These are phyloP conservation scores for Rehmannia glutinosa DNA, from an alignment of 257 asterid species.

Conservation along the genomic window DNA sequence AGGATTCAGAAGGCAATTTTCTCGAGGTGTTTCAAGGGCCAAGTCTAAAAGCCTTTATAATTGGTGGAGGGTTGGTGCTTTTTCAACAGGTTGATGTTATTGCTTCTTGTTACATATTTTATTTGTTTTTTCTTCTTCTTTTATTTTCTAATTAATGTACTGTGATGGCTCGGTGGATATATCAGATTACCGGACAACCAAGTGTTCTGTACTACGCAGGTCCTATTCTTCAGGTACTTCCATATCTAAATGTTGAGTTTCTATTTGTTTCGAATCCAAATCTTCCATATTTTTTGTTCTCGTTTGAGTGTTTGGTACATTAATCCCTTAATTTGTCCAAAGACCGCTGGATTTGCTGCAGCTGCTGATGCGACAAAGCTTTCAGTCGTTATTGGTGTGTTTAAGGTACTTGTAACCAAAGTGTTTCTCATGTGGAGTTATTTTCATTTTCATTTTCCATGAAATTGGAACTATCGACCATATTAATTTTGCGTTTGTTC, in stretches of 20 bases:
- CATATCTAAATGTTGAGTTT: background rate
- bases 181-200: conserved; percentile 96
- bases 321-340: conserved; percentile 17
- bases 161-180: conserved; percentile 14
- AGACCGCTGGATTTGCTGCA: conserved; percentile 96
- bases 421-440: background rate
- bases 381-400: conserved; percentile 79
- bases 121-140: background rate
- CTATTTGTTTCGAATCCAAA: background rate
- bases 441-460: background rate
- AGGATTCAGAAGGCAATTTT: conserved; percentile 66
- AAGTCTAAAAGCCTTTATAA: conserved; percentile 82
- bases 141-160: conserved; percentile 4
- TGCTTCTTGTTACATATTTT: conserved; percentile 10
- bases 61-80: conserved; percentile 97
- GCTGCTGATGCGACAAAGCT: conserved; percentile 96
- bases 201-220: conserved; percentile 97
- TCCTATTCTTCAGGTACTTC: conserved; percentile 86
- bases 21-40: conserved; percentile 87
- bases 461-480: background rate
- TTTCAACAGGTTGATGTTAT: conserved; percentile 78
- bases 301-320: conserved; percentile 8
- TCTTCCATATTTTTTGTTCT: background rate
- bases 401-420: conserved; percentile 58
- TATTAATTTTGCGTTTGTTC: background rate